These are phyloP conservation scores for Ustilago cynodontis DNA, from an alignment of 1,284 basidiomycete genomes.

Conservation along the genomic window DNA sequence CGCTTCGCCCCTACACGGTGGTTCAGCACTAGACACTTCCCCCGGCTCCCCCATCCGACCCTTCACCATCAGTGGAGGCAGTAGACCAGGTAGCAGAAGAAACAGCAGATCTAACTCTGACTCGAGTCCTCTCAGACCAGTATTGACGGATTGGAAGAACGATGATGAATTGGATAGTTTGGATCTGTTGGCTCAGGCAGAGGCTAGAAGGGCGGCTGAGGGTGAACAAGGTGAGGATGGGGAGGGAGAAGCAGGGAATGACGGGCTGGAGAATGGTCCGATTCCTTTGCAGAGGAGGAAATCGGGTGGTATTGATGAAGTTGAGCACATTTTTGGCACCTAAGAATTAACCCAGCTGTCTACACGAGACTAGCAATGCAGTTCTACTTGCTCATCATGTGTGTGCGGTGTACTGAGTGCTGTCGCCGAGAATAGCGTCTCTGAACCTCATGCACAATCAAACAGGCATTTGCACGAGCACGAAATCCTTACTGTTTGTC, in stretches of 20 bases:
- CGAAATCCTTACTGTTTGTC: background rate
- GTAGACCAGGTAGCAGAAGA: conserved; percentile 34
- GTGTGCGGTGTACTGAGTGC: background rate
- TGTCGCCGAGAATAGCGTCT: too few species aligned
- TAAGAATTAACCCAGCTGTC: too few species aligned
- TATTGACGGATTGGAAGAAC: conserved; percentile 60
- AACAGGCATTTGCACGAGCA: too few species aligned
- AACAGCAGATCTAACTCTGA: conserved; percentile 50
- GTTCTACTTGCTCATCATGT: background rate
- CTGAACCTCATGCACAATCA: too few species aligned
- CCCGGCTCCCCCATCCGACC: conserved; percentile 36
- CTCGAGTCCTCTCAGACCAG: conserved; percentile 55
- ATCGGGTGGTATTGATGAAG: conserved; percentile 64
- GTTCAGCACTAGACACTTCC: conserved; percentile 31
- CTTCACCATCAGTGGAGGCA: conserved; percentile 32
- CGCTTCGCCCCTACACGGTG: conserved; percentile 9
- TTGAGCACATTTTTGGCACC: conserved; percentile 63
- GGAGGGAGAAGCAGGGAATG: conserved; percentile 36
- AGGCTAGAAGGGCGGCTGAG: conserved; percentile 44
- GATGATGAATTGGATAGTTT: conserved; percentile 51
- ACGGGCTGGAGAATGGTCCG: conserved; percentile 7
- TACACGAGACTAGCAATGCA: too few species aligned
- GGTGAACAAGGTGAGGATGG: conserved; percentile 31
- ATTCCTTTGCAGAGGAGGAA: conserved; percentile 53
- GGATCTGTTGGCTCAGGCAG: conserved; percentile 36